Base-by-base conservation (phyloP, 2,329 filamentous ascomycete genomes). In the Paracoccidioides brasiliensis region DNA sequence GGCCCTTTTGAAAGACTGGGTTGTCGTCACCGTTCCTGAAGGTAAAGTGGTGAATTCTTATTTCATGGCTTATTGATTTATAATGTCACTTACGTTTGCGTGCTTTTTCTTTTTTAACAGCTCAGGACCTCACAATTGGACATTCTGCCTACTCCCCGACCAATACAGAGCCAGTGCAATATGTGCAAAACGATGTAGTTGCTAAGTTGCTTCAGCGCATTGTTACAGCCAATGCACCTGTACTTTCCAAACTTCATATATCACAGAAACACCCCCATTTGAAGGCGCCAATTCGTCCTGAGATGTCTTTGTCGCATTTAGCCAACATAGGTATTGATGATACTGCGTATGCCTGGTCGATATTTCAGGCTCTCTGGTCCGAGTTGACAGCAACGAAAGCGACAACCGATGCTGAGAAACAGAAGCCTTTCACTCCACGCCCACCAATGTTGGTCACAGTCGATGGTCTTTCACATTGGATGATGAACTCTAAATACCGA, bases 21-120 rank as follows among this genome's bases (percentile, higher is more conserved):
- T 95, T 46, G 90, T 97, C 49, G 78, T 98, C 57, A 85, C 88
- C 66, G 79, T 97, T 53, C 90, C 93, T 41, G 90, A 98, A 74
- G 86, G 90, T 94, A 76, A 64, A 78, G 65, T 51, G 3, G 35
- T 28, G 37, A 53, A 41, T 37, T 45, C 53, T 8, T 14, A 30
- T 35, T 33, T 15, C 40, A 15, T 6, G 40, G 22, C 48, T 37
- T 32, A 4, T 12, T 42, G 14, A 41, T 41, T 22, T 28, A 28
- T 41, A 8, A 42, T 46, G 40, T 46, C 35, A 22, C 6, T 37
- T 30, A 51, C 22, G n/a, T 52, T 41, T 35, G 15, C 37, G 45
- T 14, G 30, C 14, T 48, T 35, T 33, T 15, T 35, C 30, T 42
- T 52, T 28, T 33, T 55, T 35, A 15, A 40, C 33, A 88, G 91